These are phyloP conservation scores for Dactylellina leptospora DNA, from an alignment of 2,329 filamentous ascomycete species.

Conservation along the genomic window DNA sequence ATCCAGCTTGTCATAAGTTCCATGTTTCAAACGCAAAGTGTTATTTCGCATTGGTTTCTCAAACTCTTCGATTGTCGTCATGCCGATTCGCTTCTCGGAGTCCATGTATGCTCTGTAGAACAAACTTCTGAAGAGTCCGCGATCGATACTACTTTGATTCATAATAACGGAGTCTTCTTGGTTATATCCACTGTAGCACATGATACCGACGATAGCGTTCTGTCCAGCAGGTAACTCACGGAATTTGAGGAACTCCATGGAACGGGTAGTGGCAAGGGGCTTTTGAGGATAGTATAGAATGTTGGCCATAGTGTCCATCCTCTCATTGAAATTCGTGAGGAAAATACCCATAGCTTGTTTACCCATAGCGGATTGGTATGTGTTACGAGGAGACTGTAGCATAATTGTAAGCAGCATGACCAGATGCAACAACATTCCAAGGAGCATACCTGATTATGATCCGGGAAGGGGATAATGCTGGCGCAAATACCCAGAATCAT, in stretches of 20 bases:
- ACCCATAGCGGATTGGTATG: slow-evolving; percentile 99
- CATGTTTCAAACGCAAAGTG: slow-evolving; percentile 90
- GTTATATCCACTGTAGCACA: slow-evolving; percentile 98
- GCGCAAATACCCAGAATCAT: slow-evolving; percentile 99
- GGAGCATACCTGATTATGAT: slow-evolving; percentile 83
- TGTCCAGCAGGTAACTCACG: slow-evolving; percentile 94
- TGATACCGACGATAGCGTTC: slow-evolving; percentile 97
- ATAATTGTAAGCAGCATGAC: slow-evolving; percentile 58
- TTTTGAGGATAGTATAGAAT: slow-evolving; percentile 99
- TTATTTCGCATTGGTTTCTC: slow-evolving; percentile 92
- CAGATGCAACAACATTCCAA: background rate
- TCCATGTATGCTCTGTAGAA: slow-evolving; percentile 99
- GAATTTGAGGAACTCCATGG: slow-evolving; percentile 99
- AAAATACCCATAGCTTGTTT: slow-evolving; percentile 99
- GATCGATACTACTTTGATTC: slow-evolving; percentile 99
- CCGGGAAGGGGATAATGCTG: slow-evolving; percentile 98
- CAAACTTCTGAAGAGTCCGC: slow-evolving; percentile 93
- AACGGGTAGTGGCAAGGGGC: slow-evolving; percentile 90
- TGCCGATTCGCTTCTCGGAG: slow-evolving; percentile 93
- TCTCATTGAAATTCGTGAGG: slow-evolving; percentile 92
- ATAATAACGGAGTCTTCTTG: slow-evolving; percentile 99
- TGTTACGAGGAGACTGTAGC: slow-evolving; percentile 91
- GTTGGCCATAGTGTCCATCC: slow-evolving; percentile 99
- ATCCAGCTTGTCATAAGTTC: slow-evolving; percentile 96
- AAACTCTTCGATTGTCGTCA: slow-evolving; percentile 90